Evolutionary conservation across 441 rosid genomes (phyloP).

Genomic region (Pelargonium exstipulatum): DNA sequence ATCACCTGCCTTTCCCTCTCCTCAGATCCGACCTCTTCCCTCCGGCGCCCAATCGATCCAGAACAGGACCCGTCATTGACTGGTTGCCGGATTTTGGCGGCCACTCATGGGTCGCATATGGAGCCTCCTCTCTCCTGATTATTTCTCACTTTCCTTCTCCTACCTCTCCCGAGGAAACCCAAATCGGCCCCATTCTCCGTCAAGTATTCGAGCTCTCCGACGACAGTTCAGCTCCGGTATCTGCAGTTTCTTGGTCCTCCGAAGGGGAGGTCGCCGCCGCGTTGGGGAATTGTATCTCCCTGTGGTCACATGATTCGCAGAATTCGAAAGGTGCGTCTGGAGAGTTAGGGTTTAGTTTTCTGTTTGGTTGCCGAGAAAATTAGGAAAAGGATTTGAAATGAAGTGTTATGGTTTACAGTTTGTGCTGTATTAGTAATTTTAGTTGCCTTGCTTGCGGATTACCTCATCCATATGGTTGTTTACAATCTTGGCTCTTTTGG

Average conservation of each 20-base stretch:
- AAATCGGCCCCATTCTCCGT: conserved; percentile 61
- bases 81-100: conserved; percentile 85
- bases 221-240: conserved; percentile 36
- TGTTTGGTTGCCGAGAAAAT: conserved; percentile 20
- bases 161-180: conserved; percentile 49
- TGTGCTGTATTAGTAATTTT: background rate
- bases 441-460: background rate
- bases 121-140: conserved; percentile 82
- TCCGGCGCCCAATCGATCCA: conserved; percentile 51
- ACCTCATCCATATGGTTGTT: background rate
- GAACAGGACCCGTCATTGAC: conserved; percentile 59
- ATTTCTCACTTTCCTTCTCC: conserved; percentile 91
- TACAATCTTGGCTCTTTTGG: background rate
- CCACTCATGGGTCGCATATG: conserved; percentile 91
- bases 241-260: conserved; percentile 82
- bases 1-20: conserved; percentile 54
- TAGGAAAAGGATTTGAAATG: conserved; percentile 2
- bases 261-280: conserved; percentile 81
- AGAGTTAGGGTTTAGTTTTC: conserved; percentile 7
- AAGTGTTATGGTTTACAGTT: background rate
- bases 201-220: conserved; percentile 69
- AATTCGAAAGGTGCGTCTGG: conserved; percentile 33
- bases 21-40: conserved; percentile 62
- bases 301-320: conserved; percentile 44
- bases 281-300: conserved; percentile 46